Evolutionary conservation across 495 filamentous ascomycete species (phyloP).

Genomic region (Aspergillus baeticus): DNA sequence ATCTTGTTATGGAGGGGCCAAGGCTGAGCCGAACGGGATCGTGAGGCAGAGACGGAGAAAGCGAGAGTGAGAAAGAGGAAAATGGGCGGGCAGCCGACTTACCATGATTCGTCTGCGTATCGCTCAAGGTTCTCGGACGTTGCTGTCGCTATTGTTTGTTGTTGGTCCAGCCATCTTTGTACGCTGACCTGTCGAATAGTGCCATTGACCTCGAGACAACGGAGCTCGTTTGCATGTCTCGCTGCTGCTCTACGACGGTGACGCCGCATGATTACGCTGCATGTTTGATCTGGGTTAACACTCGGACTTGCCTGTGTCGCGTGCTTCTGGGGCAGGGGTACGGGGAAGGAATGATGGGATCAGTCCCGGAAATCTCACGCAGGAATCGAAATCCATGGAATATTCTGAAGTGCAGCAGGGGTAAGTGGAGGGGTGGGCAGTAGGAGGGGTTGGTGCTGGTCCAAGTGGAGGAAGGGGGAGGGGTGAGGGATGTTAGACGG

Average conservation of each 20-base stretch:
- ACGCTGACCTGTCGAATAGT: constrained; percentile 22
- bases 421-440: constrained; percentile 9
- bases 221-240: constrained; percentile 15
- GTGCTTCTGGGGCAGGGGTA: neutral
- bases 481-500: neutral
- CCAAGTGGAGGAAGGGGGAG: neutral
- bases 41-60: neutral
- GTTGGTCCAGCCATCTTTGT: constrained; percentile 32
- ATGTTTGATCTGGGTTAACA: constrained; percentile 1
- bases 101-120: constrained; percentile 34
- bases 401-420: constrained; percentile 20
- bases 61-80: neutral
- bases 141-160: constrained; percentile 8
- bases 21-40: constrained; percentile 14
- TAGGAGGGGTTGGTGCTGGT: neutral
- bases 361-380: neutral
- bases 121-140: constrained; percentile 16
- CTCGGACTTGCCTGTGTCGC: neutral
- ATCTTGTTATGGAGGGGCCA: constrained; percentile 20
- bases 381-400: constrained; percentile 17
- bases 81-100: constrained; percentile 14
- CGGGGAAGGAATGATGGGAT: neutral
- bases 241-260: constrained; percentile 24
- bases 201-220: constrained; percentile 14
- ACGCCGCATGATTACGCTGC: constrained; percentile 28